These are phyloP conservation scores for Lasiodiplodia sp. DNA, from an alignment of 2,329 filamentous ascomycete species.

Conservation along the genomic window DNA sequence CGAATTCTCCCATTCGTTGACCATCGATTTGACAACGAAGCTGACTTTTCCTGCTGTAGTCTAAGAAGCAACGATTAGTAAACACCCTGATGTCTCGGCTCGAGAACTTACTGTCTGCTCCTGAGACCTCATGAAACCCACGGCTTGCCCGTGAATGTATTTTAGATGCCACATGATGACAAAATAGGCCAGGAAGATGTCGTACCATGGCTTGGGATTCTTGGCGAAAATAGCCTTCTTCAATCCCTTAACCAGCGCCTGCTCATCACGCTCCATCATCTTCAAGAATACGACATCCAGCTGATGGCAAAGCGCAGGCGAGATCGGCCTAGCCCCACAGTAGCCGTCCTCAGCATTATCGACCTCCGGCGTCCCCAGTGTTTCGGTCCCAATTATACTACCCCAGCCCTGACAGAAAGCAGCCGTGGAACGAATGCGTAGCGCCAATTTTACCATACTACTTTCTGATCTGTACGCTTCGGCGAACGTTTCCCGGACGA, in stretches of 20 bases:
- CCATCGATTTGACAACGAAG: constrained; percentile 32
- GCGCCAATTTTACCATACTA: too few relatives aligned
- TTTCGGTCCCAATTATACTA: neutral
- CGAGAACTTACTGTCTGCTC: neutral
- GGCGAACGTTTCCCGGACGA: neutral
- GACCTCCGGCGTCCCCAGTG: neutral
- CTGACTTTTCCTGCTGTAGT: neutral
- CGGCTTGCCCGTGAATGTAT: constrained; percentile 44
- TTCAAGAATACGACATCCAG: neutral
- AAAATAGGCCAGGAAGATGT: constrained; percentile 45
- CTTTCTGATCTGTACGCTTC: too few relatives aligned
- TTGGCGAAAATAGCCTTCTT: constrained; percentile 41
- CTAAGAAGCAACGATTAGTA: neutral
- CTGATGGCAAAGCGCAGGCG: neutral
- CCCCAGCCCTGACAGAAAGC: neutral
- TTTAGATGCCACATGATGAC: constrained; percentile 47
- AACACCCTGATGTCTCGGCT: too few relatives aligned
- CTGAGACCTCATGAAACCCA: constrained; percentile 42
- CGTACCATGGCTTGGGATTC: constrained; percentile 47
- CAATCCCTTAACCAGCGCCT: constrained; percentile 37
- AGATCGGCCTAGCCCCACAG: neutral
- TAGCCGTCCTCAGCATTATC: constrained; percentile 26
- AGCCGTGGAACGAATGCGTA: neutral
- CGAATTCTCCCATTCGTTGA: constrained; percentile 45
- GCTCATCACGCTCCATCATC: neutral